Percentiles rank a stretch among this genome's conserved stretches.
phyloP scores from a whole-genome alignment of 2,329 filamentous ascomycete species.

The Nemania sp. region DNA sequence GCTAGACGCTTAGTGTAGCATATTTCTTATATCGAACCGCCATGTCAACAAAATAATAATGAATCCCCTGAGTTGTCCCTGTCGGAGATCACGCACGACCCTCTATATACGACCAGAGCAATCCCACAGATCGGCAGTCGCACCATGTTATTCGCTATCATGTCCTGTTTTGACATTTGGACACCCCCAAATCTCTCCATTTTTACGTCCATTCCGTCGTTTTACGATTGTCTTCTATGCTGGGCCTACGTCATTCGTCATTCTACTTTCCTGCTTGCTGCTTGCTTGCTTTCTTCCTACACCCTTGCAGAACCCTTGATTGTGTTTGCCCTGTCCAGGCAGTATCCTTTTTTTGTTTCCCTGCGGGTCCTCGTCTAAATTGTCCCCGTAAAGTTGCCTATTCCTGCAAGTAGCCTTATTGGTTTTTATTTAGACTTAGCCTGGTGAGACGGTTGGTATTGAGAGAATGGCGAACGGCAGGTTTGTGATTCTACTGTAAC shows the following conservation, averaged over 20 bases:
- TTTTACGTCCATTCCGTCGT: conserved; percentile 20
- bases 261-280: neutral
- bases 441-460: too few relatives aligned
- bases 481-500: neutral
- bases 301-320: neutral
- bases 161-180: conserved; percentile 17
- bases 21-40: too few relatives aligned
- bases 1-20: too few relatives aligned
- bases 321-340: too few relatives aligned
- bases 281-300: conserved; percentile 5
- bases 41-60: neutral
- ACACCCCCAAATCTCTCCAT: conserved; percentile 9
- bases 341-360: neutral
- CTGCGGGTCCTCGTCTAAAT: neutral
- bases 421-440: neutral
- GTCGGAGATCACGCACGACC: conserved; percentile 31
- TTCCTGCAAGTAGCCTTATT: conserved; percentile 11
- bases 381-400: neutral
- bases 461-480: too few relatives aligned
- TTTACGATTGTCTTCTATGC: conserved; percentile 18
- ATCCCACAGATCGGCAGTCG: conserved; percentile 19
- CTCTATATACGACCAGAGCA: conserved; percentile 6
- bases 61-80: conserved; percentile 23
- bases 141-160: conserved; percentile 25
- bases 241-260: conserved; percentile 24